These are phyloP conservation scores for Pichia cactophila DNA, from an alignment of 1,139 yeast genomes.

Conservation along the genomic window DNA sequence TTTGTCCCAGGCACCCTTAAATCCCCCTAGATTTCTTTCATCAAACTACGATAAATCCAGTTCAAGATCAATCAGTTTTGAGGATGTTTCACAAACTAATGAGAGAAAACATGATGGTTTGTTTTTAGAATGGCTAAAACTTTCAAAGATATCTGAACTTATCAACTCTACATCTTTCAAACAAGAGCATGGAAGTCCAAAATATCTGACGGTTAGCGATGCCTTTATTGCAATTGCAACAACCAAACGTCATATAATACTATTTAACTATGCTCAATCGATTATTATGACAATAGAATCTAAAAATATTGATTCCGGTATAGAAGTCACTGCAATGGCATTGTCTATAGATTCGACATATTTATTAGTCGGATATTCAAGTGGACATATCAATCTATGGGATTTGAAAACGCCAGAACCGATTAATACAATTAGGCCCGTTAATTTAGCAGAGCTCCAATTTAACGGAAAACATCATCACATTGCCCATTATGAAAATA, in stretches of 20 bases:
- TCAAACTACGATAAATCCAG: neutral
- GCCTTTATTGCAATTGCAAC: constrained; percentile 55
- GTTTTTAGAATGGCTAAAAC: constrained; percentile 32
- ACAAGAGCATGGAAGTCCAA: constrained; percentile 43
- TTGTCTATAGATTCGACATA: constrained; percentile 45
- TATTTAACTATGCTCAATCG: constrained; percentile 58
- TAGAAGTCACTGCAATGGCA: constrained; percentile 26
- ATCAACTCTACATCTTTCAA: constrained; percentile 33
- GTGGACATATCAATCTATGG: constrained; percentile 44
- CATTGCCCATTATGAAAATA: constrained; percentile 48
- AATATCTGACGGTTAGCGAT: constrained; percentile 41
- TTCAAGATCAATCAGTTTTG: neutral
- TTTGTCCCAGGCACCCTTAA: neutral
- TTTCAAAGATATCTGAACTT: constrained; percentile 34
- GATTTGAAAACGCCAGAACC: constrained; percentile 30
- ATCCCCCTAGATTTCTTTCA: neutral
- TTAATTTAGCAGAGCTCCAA: constrained; percentile 13
- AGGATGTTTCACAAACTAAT: neutral
- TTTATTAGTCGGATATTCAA: constrained; percentile 39
- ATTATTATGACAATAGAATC: constrained; percentile 16
- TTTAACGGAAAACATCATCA: constrained; percentile 25
- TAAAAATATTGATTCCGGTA: constrained; percentile 14
- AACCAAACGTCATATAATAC: constrained; percentile 45
- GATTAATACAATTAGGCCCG: constrained; percentile 32
- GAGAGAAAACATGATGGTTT: neutral